A percentile compares a stretch with the other conserved stretches of the same genome.
Conservation (phyloP, 228 moss, liverwort and hornwort genomes). For the Sphagnum fallax region DNA sequence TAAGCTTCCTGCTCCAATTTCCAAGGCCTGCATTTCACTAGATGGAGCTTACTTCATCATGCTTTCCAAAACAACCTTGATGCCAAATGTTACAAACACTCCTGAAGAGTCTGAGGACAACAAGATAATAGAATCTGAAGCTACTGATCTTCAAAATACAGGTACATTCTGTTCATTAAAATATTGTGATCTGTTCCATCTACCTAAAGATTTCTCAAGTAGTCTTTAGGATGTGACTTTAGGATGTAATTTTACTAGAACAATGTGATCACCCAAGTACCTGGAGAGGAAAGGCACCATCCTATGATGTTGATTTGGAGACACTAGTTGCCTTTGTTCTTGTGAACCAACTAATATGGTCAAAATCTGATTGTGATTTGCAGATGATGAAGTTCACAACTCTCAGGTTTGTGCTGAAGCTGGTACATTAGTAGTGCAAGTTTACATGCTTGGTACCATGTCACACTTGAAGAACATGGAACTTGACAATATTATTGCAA, state of each 20-base stretch:
- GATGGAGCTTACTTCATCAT: slow-evolving; percentile 31
- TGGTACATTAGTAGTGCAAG: slow-evolving; percentile 7
- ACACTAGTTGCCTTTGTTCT: background rate
- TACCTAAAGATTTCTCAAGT: too few species aligned
- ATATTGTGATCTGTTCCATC: too few species aligned
- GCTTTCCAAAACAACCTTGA: background rate
- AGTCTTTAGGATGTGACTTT: background rate
- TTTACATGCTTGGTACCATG: slow-evolving; percentile 33
- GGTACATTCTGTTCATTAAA: too few species aligned
- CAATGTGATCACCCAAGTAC: background rate
- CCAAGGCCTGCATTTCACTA: slow-evolving; percentile 22
- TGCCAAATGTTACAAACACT: too few species aligned
- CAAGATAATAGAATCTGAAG: too few species aligned
- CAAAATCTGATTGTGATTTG: slow-evolving; percentile 1
- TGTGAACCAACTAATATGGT: background rate
- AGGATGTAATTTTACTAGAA: background rate
- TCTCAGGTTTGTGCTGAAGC: background rate
- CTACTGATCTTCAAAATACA: too few species aligned
- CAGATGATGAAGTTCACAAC: background rate
- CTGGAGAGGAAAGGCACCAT: background rate
- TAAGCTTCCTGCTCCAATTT: slow-evolving; percentile 9
- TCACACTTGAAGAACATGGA: slow-evolving; percentile 18
- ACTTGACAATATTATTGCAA: background rate
- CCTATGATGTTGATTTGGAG: background rate
- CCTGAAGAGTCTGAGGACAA: too few species aligned